These are phyloP conservation scores for Ceratocystis cubensis DNA, from an alignment of 2,329 filamentous ascomycete species.

Conservation along the genomic window DNA sequence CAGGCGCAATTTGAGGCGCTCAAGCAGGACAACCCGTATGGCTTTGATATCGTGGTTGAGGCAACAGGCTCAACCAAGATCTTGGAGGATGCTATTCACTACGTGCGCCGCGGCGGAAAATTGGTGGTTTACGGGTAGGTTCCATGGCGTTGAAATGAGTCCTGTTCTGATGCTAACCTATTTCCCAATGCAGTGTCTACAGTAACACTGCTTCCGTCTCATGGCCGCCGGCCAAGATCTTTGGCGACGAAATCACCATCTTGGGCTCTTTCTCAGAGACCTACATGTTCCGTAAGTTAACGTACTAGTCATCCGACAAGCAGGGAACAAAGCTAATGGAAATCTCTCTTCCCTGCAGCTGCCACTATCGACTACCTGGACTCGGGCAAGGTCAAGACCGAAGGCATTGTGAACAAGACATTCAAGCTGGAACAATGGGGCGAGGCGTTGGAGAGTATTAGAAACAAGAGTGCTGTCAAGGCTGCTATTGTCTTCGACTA, in stretches of 20 bases:
- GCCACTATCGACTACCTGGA: conserved; percentile 42
- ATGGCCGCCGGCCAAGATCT: conserved; percentile 62
- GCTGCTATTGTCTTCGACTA: conserved; percentile 56
- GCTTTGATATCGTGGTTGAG: conserved; percentile 60
- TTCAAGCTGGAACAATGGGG: conserved; percentile 63
- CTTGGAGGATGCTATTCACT: conserved; percentile 58
- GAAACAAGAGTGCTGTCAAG: conserved; percentile 62
- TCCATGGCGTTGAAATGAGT: no score
- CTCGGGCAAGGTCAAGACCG: conserved; percentile 47
- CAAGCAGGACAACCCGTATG: conserved; percentile 53
- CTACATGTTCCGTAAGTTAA: conserved; percentile 50
- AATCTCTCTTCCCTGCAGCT: conserved; percentile 24
- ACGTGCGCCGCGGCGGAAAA: conserved; percentile 58
- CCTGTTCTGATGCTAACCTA: not conserved
- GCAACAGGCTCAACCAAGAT: conserved; percentile 58
- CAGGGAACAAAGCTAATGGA: not conserved
- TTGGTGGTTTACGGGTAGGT: conserved; percentile 51
- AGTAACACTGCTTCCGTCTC: conserved; percentile 47
- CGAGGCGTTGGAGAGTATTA: conserved; percentile 57
- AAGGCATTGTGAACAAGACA: conserved; percentile 60
- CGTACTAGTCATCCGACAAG: not conserved
- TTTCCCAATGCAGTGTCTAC: conserved; percentile 43
- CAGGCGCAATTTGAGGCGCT: conserved; percentile 48
- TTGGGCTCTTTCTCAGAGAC: conserved; percentile 62
- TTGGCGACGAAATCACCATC: conserved; percentile 56